Evolutionary conservation across 208 protist species (phyloP).

Genomic region (Strigomonas culicis): DNA sequence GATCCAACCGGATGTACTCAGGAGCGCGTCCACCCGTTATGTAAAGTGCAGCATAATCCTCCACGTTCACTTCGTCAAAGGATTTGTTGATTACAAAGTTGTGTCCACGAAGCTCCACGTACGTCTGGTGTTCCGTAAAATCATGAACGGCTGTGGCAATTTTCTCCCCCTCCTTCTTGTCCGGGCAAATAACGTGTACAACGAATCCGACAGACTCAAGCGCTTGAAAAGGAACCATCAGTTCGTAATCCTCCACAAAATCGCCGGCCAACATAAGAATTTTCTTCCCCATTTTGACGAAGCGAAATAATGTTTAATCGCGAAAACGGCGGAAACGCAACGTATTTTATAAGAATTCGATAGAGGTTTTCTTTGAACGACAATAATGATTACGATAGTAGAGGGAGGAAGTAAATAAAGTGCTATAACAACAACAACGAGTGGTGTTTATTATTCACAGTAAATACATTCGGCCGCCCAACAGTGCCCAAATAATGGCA

Average conservation of each 20-base stretch:
- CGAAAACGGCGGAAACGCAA: too few species aligned
- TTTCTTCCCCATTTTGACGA: conserved; percentile 23
- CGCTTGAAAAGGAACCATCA: conserved; percentile 35
- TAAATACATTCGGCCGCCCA: too few species aligned
- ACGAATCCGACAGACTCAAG: conserved; percentile 23
- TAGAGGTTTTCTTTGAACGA: too few species aligned
- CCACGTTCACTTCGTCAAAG: conserved; percentile 26
- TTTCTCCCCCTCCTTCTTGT: conserved; percentile 20
- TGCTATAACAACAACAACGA: too few species aligned
- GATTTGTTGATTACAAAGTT: conserved; percentile 32
- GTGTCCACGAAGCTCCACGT: conserved; percentile 32
- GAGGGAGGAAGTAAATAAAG: too few species aligned
- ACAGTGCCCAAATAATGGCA: too few species aligned
- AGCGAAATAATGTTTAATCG: too few species aligned
- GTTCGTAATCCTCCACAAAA: conserved; percentile 39
- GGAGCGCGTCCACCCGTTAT: conserved; percentile 27
- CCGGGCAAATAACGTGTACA: conserved; percentile 30
- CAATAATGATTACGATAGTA: too few species aligned
- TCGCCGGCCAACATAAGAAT: conserved; percentile 36
- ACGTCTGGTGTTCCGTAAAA: conserved; percentile 33
- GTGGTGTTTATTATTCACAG: too few species aligned
- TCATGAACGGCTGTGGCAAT: conserved; percentile 28
- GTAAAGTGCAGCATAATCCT: conserved; percentile 30
- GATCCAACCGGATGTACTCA: conserved; percentile 31
- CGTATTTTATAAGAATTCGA: too few species aligned